Evolutionary conservation across 345 rosid genomes (phyloP), one percentile per base, ranked within the genome.

Genomic region (Eucalyptus shirleyi): DNA sequence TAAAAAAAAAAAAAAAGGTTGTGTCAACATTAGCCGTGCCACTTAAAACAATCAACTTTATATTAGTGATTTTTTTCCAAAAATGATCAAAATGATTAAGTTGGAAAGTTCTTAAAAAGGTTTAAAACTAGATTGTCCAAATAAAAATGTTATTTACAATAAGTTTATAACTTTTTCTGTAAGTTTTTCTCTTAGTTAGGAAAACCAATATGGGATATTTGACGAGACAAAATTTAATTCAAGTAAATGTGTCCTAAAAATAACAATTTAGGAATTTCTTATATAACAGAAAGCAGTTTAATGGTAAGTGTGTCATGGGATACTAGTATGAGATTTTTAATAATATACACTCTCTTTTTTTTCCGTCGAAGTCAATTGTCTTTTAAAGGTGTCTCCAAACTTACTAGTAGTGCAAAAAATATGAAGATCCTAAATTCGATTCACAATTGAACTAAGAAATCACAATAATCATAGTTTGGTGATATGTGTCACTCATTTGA

Each of bases 41-140:
- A 62, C 16, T 6, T 62, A 62, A 12, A 14, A 30, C 0, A 2
- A 7, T n/a, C n/a, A 26, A 13, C 8, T 30, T 7, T 1, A 13
- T 12, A 62, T 62, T 0, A 12, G 0, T 0, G 0, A 13, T 28
- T 13, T 30, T 14, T 13, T 12, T 0, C 0, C 7, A 62, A 30
- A 62, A 62, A 56, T 56, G 2, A 24, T 56, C 1, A 0, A 23
- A 23, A 55, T 23, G 12, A 56, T 9, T 56, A 56, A 56, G 4
- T 56, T 56, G 8, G 0, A 19, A 56, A 9, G 4, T 1, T 56
- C 0, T 9, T 8, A 2, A 28, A 28, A 30, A 62, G 3, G 3
- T 62, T 30, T 62, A 28, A 12, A 12, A 13, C 8, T 60, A 14
- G 7, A 7, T 18, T 19, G 1, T 1, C 56, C 59, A 53, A 53